A percentile compares a stretch with the other conserved stretches of the same genome.
Evolutionary conservation across 768 basidiomycete species (phyloP).

Genomic region (Imleria badia): DNA sequence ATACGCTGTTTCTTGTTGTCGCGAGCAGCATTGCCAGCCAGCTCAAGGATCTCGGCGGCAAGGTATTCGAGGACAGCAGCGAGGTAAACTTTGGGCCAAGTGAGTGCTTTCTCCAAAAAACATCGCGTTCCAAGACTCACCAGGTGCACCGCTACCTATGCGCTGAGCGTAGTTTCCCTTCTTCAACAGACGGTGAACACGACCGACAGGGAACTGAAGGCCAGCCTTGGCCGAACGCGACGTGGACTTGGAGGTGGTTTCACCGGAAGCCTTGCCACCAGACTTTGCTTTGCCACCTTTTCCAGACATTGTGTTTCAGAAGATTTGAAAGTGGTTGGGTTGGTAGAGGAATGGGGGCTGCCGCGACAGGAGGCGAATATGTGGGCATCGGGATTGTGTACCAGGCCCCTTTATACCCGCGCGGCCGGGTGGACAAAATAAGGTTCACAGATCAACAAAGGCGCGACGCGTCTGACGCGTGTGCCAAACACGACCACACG

Average conservation of each 20-base stretch:
- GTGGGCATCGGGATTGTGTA: slow-evolving; percentile 1
- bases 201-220: slow-evolving; percentile 55
- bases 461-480: slow-evolving; percentile 32
- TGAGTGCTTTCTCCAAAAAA: background rate
- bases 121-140: slow-evolving; percentile 16
- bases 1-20: slow-evolving; percentile 63
- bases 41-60: slow-evolving; percentile 61
- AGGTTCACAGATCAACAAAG: slow-evolving; percentile 40
- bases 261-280: slow-evolving; percentile 59
- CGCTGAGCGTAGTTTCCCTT: slow-evolving; percentile 58
- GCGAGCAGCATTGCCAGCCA: slow-evolving; percentile 56
- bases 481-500: slow-evolving; percentile 40
- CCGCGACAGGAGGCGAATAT: slow-evolving; percentile 10
- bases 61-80: slow-evolving; percentile 63
- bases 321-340: background rate
- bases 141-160: slow-evolving; percentile 54
- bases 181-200: slow-evolving; percentile 60
- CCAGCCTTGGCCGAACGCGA: slow-evolving; percentile 44
- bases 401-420: slow-evolving; percentile 30
- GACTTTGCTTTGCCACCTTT: slow-evolving; percentile 61
- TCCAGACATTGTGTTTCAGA: slow-evolving; percentile 34
- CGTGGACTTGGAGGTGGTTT: slow-evolving; percentile 29
- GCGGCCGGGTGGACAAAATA: slow-evolving; percentile 22
- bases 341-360: background rate
- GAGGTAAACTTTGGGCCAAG: slow-evolving; percentile 45